Conservation (phyloP, 2,329 filamentous ascomycete species). For the Pseudomassariella vexata region DNA sequence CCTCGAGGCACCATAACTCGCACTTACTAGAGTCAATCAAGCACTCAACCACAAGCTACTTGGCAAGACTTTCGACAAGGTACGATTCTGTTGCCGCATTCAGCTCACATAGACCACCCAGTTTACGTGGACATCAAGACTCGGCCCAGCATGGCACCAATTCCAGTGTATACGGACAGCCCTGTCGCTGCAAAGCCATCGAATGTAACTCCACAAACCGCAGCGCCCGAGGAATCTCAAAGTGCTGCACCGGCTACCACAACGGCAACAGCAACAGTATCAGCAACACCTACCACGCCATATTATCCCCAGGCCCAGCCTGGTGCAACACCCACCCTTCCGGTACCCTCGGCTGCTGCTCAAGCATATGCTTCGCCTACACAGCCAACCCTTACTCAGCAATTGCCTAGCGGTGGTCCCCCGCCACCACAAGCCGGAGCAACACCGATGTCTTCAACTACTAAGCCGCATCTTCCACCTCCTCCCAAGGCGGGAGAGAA, state of each 20-base stretch:
- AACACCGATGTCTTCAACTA: constrained; percentile 35
- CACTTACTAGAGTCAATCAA: too few species aligned
- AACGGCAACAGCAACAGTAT: constrained; percentile 19
- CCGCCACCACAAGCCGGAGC: constrained; percentile 54
- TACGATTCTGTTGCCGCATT: background rate
- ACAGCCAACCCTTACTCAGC: constrained; percentile 38
- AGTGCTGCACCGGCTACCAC: constrained; percentile 25
- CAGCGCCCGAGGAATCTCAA: constrained; percentile 11
- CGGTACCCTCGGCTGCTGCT: constrained; percentile 34
- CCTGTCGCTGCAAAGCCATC: constrained; percentile 53
- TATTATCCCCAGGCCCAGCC: constrained; percentile 38
- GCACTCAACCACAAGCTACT: background rate
- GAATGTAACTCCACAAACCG: constrained; percentile 24
- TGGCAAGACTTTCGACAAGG: background rate
- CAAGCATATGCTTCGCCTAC: constrained; percentile 24
- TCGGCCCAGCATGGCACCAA: constrained; percentile 55
- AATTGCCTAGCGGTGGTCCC: constrained; percentile 30
- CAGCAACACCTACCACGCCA: constrained; percentile 17
- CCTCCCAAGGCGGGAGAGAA: constrained; percentile 46
- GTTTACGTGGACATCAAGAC: too few species aligned
- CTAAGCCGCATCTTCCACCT: constrained; percentile 33
- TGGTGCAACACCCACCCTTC: constrained; percentile 37
- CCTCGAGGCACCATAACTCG: too few species aligned
- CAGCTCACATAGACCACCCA: constrained; percentile 15
- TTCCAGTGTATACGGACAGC: constrained; percentile 53